Base-by-base conservation (phyloP, 1,284 basidiomycete species). In the Cryptococcus deneoformans region DNA sequence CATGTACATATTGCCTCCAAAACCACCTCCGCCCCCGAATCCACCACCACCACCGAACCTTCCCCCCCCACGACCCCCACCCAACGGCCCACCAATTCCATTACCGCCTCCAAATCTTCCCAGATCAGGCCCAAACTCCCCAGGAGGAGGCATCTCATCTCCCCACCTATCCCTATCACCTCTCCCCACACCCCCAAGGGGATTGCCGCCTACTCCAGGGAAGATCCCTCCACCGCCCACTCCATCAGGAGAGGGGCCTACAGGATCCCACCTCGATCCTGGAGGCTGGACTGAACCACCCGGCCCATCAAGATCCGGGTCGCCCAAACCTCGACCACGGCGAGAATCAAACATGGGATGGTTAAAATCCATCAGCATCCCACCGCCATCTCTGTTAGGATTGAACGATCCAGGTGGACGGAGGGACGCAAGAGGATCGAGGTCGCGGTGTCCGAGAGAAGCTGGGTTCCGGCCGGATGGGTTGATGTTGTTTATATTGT, bases 211-310 rank as follows among this genome's bases (percentile, higher is more conserved):
- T 7, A 64, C 56, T 37, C 69, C 59, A 8, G 62, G 62, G 56
- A 64, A 68, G n/a, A 59, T 53, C 14, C 14, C 48, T 14, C 58
- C 64, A 5, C 53, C 53, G 6, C 36, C 36, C 45, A 39, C n/a
- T n/a, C 36, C 46, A 12, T 11, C 47, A 0, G 63, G 62, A 7
- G 63, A 68, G 10, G 81, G 80, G 14, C 79, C 80, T 6, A 83
- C 77, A 0, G 82, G 82, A 63, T 83, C 82, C 73, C 82, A 83
- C 16, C 81, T 63, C 11, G 81, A 78, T 0, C 81, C 82, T 0
- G 80, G 81, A 8, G 77, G 75, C 42, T 79, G 67, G 39, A 74
- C 72, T 49, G 53, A 62, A 46, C 69, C 75, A 2, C 68, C 77
- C 12, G 71, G 75, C 12, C 72, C 75, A 5, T 56, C 62, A 7